Percentiles rank a stretch among this genome's conserved stretches.
phyloP scores from a whole-genome alignment of 352 stramenopile species.

The Pythium myriotylum region DNA sequence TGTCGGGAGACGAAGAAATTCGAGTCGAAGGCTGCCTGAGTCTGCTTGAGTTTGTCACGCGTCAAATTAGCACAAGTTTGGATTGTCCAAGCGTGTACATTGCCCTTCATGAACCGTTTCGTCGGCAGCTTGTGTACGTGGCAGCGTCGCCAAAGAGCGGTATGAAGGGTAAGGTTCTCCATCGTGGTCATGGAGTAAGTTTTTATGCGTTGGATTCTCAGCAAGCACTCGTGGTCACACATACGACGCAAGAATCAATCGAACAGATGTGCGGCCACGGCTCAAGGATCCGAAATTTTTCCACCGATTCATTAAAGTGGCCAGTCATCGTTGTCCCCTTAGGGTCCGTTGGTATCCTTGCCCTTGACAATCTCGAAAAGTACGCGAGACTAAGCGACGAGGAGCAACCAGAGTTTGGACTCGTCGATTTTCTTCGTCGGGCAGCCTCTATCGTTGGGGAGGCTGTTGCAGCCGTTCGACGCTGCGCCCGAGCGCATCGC shows the following conservation, averaged over 20 bases:
- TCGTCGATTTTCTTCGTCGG: constrained; percentile 75
- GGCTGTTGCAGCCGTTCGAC: constrained; percentile 21
- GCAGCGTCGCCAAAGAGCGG: constrained; percentile 49
- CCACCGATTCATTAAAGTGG: constrained; percentile 32
- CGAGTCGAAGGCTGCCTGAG: constrained; percentile 38
- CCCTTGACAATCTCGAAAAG: constrained; percentile 61
- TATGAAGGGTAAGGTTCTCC: constrained; percentile 67
- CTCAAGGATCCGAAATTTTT: constrained; percentile 44
- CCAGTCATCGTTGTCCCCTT: constrained; percentile 72
- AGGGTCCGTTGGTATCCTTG: constrained; percentile 45
- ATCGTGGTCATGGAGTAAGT: constrained; percentile 57
- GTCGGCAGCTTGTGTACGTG: constrained; percentile 50
- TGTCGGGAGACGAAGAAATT: constrained; percentile 46
- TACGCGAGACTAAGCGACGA: constrained; percentile 47
- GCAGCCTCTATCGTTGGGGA: constrained; percentile 29
- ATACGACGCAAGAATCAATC: constrained; percentile 1
- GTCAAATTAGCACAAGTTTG: constrained; percentile 40
- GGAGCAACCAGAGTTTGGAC: constrained; percentile 62
- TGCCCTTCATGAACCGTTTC: constrained; percentile 56
- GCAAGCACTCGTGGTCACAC: constrained; percentile 42
- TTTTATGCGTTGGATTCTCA: constrained; percentile 49
- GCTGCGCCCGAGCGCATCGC: constrained; percentile 12
- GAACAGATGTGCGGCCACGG: constrained; percentile 1
- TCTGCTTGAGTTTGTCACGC: constrained; percentile 39
- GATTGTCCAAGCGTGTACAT: constrained; percentile 58